phyloP scores from a whole-genome alignment of 202 grass and related monocot species.

The Schoenoplectus tabernaemontani region DNA sequence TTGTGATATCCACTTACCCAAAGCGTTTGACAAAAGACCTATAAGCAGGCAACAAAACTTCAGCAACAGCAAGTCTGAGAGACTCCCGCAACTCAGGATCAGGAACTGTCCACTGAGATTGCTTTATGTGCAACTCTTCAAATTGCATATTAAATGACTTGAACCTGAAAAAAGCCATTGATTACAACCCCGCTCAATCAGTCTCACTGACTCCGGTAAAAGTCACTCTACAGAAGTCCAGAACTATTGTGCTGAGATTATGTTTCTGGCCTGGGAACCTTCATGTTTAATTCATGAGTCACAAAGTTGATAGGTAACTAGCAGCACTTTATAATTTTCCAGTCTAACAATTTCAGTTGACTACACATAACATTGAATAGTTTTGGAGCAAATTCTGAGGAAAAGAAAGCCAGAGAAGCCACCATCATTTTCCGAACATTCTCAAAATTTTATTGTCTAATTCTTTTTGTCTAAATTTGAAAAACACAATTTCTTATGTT shows the following conservation, averaged over 20 bases:
- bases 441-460: not conserved
- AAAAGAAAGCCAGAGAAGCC: not conserved
- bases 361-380: not conserved
- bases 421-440: not conserved
- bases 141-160: constrained; percentile 88
- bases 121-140: constrained; percentile 75
- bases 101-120: constrained; percentile 84
- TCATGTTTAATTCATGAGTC: not conserved
- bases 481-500: not conserved
- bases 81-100: constrained; percentile 86
- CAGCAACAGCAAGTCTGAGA: constrained; percentile 77
- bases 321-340: not conserved
- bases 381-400: not conserved
- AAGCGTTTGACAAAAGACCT: constrained; percentile 86
- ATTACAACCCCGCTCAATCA: not conserved
- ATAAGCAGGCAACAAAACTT: constrained; percentile 87
- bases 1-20: constrained; percentile 37
- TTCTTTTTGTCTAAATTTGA: not conserved
- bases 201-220: not conserved
- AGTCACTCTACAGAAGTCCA: not conserved
- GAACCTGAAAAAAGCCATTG: constrained; percentile 38
- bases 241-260: not conserved
- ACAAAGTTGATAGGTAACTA: not conserved
- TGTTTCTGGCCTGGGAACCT: not conserved
- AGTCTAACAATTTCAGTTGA: not conserved